A percentile compares a stretch with the other conserved stretches of the same genome.
Evolutionary conservation across 2,329 filamentous ascomycete species (phyloP).

Genomic region (Graphiopsis chlorocephala): DNA sequence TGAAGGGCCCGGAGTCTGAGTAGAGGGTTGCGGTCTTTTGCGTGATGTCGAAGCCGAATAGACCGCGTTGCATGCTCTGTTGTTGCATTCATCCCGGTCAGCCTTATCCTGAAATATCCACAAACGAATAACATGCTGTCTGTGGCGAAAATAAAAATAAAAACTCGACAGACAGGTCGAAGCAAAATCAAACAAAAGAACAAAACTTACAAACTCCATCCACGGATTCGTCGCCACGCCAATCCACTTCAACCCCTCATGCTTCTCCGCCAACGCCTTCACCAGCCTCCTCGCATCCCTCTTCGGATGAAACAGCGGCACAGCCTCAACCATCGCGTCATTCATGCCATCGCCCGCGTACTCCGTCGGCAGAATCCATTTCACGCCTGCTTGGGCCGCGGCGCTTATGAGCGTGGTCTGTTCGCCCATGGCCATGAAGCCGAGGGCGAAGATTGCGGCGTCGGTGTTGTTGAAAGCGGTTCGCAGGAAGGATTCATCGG

Average conservation of each 20-base stretch:
- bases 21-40: conserved; percentile 31
- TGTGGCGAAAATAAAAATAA: no score
- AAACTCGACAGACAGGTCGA: background rate
- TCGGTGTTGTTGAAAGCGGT: conserved; percentile 31
- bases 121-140: no score
- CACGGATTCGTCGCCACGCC: conserved; percentile 32
- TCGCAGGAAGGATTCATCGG: conserved; percentile 23
- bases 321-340: conserved; percentile 19
- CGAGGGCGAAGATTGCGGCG: conserved; percentile 32
- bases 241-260: conserved; percentile 41
- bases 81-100: background rate
- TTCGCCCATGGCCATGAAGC: conserved; percentile 24
- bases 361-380: conserved; percentile 28
- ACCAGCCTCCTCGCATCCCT: conserved; percentile 24
- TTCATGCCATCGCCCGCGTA: conserved; percentile 28
- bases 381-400: conserved; percentile 28
- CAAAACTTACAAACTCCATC: conserved; percentile 24
- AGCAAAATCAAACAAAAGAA: background rate
- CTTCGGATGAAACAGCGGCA: conserved; percentile 21
- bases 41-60: conserved; percentile 38
- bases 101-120: background rate
- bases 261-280: conserved; percentile 23
- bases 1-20: conserved; percentile 34
- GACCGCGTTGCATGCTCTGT: conserved; percentile 20
- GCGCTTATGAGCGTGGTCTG: conserved; percentile 27